Percentiles rank a stretch among this genome's conserved stretches.
Evolutionary conservation across 345 rosid species (phyloP).

Genomic region (Adansonia digitata): DNA sequence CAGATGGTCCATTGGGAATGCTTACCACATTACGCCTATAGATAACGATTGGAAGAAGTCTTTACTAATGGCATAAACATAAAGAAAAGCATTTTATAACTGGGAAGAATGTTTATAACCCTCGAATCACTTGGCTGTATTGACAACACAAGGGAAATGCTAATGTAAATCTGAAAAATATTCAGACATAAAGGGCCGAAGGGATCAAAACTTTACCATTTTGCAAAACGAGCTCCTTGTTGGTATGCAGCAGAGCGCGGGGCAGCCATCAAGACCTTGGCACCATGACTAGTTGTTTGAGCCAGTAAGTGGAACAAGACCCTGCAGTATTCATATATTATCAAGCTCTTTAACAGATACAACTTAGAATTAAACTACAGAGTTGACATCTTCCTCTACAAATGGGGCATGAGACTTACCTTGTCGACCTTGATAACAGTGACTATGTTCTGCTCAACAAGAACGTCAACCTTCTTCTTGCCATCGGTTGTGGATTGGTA

Average conservation of each 20-base stretch:
- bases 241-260: constrained; percentile 35
- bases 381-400: background rate
- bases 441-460: constrained; percentile 31
- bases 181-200: background rate
- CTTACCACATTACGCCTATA: constrained; percentile 35
- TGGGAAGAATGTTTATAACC: background rate
- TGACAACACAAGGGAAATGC: background rate
- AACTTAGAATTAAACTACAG: background rate
- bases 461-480: constrained; percentile 29
- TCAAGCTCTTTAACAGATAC: background rate
- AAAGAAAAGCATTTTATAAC: background rate
- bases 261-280: constrained; percentile 45
- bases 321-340: constrained; percentile 16
- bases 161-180: background rate
- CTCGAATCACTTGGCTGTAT: background rate
- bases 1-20: constrained; percentile 41
- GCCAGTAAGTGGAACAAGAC: constrained; percentile 38
- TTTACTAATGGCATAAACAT: background rate
- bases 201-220: constrained; percentile 23
- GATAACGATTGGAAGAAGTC: background rate
- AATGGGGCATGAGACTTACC: constrained; percentile 13
- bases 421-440: constrained; percentile 41
- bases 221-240: constrained; percentile 39
- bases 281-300: constrained; percentile 43
- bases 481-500: constrained; percentile 41